Base-by-base conservation (phyloP, 805 yeast species). In the Jamesozyma rosinii region DNA sequence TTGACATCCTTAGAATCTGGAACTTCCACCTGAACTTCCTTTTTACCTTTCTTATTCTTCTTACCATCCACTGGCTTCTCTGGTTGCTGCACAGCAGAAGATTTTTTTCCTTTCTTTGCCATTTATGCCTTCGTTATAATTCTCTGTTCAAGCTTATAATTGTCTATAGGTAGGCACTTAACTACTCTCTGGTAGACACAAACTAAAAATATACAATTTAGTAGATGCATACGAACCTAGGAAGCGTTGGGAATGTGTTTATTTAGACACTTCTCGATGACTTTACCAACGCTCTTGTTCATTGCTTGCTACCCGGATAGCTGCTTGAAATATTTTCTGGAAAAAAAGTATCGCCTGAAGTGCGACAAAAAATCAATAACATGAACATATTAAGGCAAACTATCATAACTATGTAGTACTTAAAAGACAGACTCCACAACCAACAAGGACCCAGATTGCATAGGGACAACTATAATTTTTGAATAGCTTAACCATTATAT, bases 51-150 rank as follows among this genome's bases (percentile, higher is more conserved):
- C 37, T 50, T 50, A n/a, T 50, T 50, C 17, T 55, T 49, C 36
- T 32, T 41, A 8, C 31, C 41, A 9, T 21, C 32, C 3, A 15
- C 19, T 11, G 30, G 22, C 24, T 22, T 20, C 15, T 38, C 38
- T n/a, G 34, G 19, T 14, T 37, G 24, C 3, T 15, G 30, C n/a
- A 40, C 20, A 4, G 49, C 45, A 18, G 22, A 32, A 22, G 45
- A 44, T 24, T 40, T 43, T 27, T 44, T 49, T 17, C 44, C 38
- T 42, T 56, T 56, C 46, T 53, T 54, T 10, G 56, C 58, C 60
- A 56, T 56, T 10, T 4, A n/a, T 20, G 5, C 26, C 20, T 24
- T 24, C 29, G 6, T 8, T 24, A 6, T 24, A 8, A 24, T 24
- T 24, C 11, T 8, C 29, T 24, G 29, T 11, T 24, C 11, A 24